phyloP scores from a whole-genome alignment of 164 flowering plant genomes.

The Piper betle region DNA sequence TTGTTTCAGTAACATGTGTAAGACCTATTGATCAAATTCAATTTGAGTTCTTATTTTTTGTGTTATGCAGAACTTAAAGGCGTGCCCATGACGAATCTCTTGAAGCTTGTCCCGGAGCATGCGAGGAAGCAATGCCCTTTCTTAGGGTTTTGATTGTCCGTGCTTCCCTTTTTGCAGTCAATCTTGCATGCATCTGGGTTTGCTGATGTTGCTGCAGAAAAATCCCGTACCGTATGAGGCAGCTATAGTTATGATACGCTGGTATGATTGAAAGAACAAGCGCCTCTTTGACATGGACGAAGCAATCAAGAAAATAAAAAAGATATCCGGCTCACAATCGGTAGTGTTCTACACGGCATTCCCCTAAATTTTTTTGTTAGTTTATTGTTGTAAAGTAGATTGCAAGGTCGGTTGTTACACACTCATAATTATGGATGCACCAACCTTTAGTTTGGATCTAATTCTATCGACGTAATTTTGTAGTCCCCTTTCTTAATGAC shows the following conservation, averaged over 20 bases:
- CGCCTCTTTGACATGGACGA: background rate
- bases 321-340: background rate
- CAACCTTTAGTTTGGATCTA: too few species aligned
- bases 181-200: background rate
- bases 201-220: background rate
- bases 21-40: too few species aligned
- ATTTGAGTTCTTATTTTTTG: conserved; percentile 13
- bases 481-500: too few species aligned
- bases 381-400: conserved; percentile 20
- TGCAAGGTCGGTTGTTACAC: conserved; percentile 3
- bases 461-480: too few species aligned
- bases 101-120: conserved; percentile 62
- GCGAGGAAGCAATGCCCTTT: conserved; percentile 71
- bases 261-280: background rate
- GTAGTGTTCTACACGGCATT: conserved; percentile 1
- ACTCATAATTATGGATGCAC: too few species aligned
- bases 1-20: background rate
- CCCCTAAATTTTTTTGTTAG: background rate
- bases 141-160: conserved; percentile 31
- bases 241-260: conserved; percentile 1
- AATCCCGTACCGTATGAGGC: background rate
- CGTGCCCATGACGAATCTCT: conserved; percentile 39
- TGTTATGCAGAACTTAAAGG: conserved; percentile 48
- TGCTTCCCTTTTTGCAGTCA: background rate
- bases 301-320: background rate